phyloP scores from a whole-genome alignment of 2,329 filamentous ascomycete species.

The Ophiostoma quercus region DNA sequence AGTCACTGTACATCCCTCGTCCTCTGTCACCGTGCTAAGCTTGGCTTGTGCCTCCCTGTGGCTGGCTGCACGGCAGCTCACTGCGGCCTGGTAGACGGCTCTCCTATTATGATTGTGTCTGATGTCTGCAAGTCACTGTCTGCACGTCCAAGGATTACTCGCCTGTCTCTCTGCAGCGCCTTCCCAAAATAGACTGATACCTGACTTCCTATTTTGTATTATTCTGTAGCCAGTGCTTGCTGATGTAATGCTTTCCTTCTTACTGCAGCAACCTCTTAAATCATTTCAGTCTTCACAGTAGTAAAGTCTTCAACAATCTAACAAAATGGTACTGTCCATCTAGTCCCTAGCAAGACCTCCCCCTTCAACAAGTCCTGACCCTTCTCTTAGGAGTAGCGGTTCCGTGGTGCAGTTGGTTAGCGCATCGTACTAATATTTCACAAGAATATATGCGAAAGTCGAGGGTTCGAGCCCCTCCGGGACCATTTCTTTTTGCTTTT shows the following conservation, averaged over 20 bases:
- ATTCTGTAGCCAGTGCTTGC: too few species aligned
- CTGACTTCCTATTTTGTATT: too few species aligned
- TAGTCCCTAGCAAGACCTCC: not conserved
- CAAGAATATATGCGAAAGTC: conserved; percentile 22
- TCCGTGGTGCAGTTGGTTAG: conserved; percentile 24
- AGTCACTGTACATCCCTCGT: too few species aligned
- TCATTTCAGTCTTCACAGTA: too few species aligned
- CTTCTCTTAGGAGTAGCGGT: conserved; percentile 18
- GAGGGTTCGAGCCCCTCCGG: conserved; percentile 22
- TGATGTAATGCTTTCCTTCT: too few species aligned
- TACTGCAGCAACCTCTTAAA: too few species aligned
- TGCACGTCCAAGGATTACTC: not conserved
- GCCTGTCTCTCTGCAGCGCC: not conserved
- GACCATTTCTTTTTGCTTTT: conserved; percentile 18
- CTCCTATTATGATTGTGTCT: not conserved
- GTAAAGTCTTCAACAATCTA: too few species aligned
- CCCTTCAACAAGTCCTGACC: conserved; percentile 15
- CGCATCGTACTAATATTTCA: conserved; percentile 24
- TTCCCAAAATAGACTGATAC: conserved; percentile 5
- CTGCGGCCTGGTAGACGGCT: conserved; percentile 1
- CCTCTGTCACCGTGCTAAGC: not conserved
- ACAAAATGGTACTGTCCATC: not conserved
- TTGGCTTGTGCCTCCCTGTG: not conserved
- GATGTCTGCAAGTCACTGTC: not conserved
- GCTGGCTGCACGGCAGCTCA: not conserved